phyloP scores from a whole-genome alignment of 805 yeast genomes.

The Metschnikowia rubicola region DNA sequence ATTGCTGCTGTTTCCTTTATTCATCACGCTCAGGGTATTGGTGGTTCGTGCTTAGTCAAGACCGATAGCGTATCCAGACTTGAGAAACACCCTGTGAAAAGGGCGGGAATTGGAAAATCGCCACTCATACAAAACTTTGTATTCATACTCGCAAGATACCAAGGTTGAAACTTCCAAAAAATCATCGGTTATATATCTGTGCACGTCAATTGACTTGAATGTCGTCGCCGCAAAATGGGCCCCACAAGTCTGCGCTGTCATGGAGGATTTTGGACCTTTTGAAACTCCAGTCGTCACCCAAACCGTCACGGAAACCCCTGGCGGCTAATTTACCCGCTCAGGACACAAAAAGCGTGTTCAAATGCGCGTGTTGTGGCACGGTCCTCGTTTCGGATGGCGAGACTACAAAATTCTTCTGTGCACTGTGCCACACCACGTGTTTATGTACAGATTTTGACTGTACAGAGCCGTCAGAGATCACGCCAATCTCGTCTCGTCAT shows the following conservation, averaged over 20 bases:
- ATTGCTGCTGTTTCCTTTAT: no score
- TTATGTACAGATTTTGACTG: constrained; percentile 18
- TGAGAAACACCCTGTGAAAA: no score
- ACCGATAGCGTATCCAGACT: no score
- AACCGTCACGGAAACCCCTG: constrained; percentile 14
- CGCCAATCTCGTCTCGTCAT: constrained; percentile 24
- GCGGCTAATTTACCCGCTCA: constrained; percentile 7
- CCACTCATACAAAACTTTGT: no score
- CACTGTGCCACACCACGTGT: constrained; percentile 55
- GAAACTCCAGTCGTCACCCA: constrained; percentile 17
- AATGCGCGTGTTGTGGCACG: constrained; percentile 40
- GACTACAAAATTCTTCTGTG: constrained; percentile 50
- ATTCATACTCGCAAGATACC: no score
- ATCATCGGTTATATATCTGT: no score
- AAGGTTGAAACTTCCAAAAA: no score
- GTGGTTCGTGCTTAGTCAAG: no score
- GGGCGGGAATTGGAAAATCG: no score
- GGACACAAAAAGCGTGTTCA: constrained; percentile 16
- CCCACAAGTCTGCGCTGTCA: constrained; percentile 20
- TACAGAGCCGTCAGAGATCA: not conserved
- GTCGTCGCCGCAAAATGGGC: constrained; percentile 5
- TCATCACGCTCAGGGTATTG: no score
- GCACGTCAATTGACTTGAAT: not conserved
- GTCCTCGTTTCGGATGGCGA: constrained; percentile 26
- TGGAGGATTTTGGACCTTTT: constrained; percentile 23